These are phyloP conservation scores for Aspergillus sp. DNA, from an alignment of 2,329 filamentous ascomycete genomes.

Conservation along the genomic window DNA sequence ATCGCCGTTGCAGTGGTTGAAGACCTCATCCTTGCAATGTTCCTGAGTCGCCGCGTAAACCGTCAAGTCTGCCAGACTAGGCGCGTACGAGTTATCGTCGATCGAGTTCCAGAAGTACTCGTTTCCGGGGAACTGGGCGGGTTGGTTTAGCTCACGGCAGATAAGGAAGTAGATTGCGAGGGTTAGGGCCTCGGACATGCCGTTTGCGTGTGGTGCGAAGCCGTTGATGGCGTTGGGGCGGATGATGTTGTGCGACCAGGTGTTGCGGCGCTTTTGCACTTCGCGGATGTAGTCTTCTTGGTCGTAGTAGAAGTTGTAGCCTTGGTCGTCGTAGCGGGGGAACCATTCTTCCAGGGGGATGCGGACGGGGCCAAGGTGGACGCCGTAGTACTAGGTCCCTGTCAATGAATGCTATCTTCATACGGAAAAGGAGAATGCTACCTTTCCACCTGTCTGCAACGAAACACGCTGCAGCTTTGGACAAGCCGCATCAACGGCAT, in stretches of 20 bases:
- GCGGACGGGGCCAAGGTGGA: conserved; percentile 20
- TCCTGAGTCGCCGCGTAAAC: conserved; percentile 17
- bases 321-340: conserved; percentile 14
- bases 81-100: conserved; percentile 24
- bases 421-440: neutral
- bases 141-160: conserved; percentile 17
- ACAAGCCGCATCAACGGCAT: conserved; percentile 17
- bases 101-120: conserved; percentile 21
- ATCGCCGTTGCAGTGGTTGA: conserved; percentile 24
- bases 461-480: conserved; percentile 17
- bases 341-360: conserved; percentile 16
- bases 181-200: conserved; percentile 24
- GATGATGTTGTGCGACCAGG: conserved; percentile 24
- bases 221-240: conserved; percentile 24
- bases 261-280: conserved; percentile 8
- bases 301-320: conserved; percentile 16
- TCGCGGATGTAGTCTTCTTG: conserved; percentile 18
- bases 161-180: conserved; percentile 21
- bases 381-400: conserved; percentile 16
- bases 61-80: conserved; percentile 20
- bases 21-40: conserved; percentile 19
- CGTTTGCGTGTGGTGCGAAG: conserved; percentile 21
- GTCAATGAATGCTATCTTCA: no score
- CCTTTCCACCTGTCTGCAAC: conserved; percentile 28
- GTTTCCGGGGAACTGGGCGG: conserved; percentile 19